Evolutionary conservation across 495 filamentous ascomycete genomes (phyloP).

Genomic region (Aspergillus conjunctus): DNA sequence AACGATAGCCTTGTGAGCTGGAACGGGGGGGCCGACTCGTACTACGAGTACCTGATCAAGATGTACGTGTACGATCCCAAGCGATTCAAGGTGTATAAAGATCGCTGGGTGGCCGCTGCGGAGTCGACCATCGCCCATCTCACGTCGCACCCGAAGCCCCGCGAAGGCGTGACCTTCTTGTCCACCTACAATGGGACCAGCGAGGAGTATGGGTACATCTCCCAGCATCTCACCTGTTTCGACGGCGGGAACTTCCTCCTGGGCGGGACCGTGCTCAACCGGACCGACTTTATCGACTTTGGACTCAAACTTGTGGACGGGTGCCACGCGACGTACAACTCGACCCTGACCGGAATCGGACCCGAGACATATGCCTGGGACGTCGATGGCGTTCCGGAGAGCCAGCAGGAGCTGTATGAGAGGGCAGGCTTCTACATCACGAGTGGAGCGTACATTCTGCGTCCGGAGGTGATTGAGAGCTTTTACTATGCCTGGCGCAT

Average conservation of each 20-base stretch:
- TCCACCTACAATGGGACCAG: constrained; percentile 56
- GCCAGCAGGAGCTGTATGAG: constrained; percentile 61
- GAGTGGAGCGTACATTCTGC: constrained; percentile 63
- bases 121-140: constrained; percentile 76
- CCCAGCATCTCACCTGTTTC: constrained; percentile 79
- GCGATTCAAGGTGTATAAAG: constrained; percentile 63
- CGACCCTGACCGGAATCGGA: constrained; percentile 71
- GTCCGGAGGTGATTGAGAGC: constrained; percentile 85
- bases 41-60: constrained; percentile 93
- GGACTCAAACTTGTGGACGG: constrained; percentile 72
- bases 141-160: constrained; percentile 65
- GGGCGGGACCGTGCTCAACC: constrained; percentile 69
- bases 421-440: constrained; percentile 73
- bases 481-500: constrained; percentile 86
- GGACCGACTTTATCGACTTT: constrained; percentile 68
- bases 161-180: constrained; percentile 76
- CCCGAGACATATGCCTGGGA: constrained; percentile 81
- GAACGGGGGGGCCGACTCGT: constrained; percentile 79
- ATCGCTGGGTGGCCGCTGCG: constrained; percentile 76
- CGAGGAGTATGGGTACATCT: constrained; percentile 51
- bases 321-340: constrained; percentile 73
- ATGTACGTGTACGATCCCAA: constrained; percentile 82
- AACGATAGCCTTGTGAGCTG: constrained; percentile 69
- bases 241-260: constrained; percentile 85
- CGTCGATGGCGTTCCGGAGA: constrained; percentile 43